A percentile compares a stretch with the other conserved stretches of the same genome.
These are phyloP conservation scores for Heliocybe sulcata DNA, from an alignment of 1,284 basidiomycete species.

Conservation along the genomic window DNA sequence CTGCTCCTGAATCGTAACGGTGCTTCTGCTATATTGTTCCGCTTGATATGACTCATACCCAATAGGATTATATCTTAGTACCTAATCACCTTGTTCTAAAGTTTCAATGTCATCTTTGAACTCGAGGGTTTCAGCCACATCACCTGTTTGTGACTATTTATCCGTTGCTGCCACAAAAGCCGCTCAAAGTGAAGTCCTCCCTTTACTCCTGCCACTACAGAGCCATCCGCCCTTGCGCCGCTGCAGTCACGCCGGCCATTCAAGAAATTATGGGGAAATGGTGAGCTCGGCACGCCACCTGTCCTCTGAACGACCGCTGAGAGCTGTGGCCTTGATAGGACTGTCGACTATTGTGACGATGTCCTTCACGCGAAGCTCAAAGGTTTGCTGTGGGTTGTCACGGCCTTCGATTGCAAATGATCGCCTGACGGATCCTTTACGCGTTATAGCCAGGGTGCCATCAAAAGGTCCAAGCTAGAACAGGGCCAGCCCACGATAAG, in stretches of 20 bases:
- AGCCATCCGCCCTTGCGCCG: background rate
- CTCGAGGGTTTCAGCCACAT: background rate
- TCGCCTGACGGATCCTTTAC: slow-evolving; percentile 4
- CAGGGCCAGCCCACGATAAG: slow-evolving; percentile 49
- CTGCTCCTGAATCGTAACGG: no score
- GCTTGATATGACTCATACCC: background rate
- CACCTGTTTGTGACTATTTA: background rate
- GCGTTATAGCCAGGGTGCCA: slow-evolving; percentile 47
- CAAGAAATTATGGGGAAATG: background rate
- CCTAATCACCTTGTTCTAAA: background rate
- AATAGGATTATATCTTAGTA: background rate
- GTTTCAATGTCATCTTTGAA: background rate
- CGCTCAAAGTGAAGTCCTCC: background rate
- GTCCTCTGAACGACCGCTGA: background rate
- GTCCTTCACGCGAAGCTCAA: slow-evolving; percentile 64
- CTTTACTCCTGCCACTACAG: background rate
- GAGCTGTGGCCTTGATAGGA: slow-evolving; percentile 33
- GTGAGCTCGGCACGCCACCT: slow-evolving; percentile 7
- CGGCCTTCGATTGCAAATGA: slow-evolving; percentile 3
- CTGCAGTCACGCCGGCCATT: background rate
- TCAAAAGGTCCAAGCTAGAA: slow-evolving; percentile 54
- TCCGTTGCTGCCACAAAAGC: background rate
- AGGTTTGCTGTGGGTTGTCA: slow-evolving; percentile 53
- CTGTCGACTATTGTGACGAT: slow-evolving; percentile 58
- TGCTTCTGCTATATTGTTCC: background rate